Evolutionary conservation across 768 basidiomycete genomes (phyloP), one percentile per base, ranked within the genome.

Genomic region (Hygrophorus pudorinus): DNA sequence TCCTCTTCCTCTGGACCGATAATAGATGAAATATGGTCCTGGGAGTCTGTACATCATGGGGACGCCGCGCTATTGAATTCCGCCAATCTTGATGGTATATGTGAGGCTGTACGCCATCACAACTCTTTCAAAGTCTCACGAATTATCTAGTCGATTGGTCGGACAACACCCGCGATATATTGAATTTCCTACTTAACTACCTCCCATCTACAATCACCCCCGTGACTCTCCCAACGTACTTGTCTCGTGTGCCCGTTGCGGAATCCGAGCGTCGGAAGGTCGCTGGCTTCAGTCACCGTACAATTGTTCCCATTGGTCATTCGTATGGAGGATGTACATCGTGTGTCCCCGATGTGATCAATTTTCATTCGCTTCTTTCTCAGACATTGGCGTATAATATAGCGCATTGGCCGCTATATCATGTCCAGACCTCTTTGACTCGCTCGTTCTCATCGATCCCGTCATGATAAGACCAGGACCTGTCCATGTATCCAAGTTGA

Each of bases 31-130:
- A 68, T 92, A 1, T 93, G 89, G 89, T 56, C 75, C 0, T 82
- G 86, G 71, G 92, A 96, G 51, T 75, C 85, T 4, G 72, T 81
- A 3, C 81, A 89, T 47, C 88, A 93, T 48, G 92, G 89, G 1
- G 92, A 93, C 48, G 71, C 88, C n/a, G 81, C 72, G 0, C 58
- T 86, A 10, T 42, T 93, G 29, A 97, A 96, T 48, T 66, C 56
- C 0, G 60, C 62, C 0, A 64, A 63, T 13, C 65, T 83, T 1
- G 75, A 78, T 29, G 68, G 68, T 1, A 65, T 84, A 29, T 81
- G 85, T 81, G 58, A 52, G 78, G 11, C 47, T 42, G 4, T 47
- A 30, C 49, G 16, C 32, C 33, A 36, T 42, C 33, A 17, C 27
- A 16, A 14, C 3, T 42, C 18, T 29, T 14, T 2, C n/a, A 30